A percentile compares a stretch with the other conserved stretches of the same genome.
Evolutionary conservation across 2,329 filamentous ascomycete species (phyloP).

Genomic region (Trichoderma sp.): DNA sequence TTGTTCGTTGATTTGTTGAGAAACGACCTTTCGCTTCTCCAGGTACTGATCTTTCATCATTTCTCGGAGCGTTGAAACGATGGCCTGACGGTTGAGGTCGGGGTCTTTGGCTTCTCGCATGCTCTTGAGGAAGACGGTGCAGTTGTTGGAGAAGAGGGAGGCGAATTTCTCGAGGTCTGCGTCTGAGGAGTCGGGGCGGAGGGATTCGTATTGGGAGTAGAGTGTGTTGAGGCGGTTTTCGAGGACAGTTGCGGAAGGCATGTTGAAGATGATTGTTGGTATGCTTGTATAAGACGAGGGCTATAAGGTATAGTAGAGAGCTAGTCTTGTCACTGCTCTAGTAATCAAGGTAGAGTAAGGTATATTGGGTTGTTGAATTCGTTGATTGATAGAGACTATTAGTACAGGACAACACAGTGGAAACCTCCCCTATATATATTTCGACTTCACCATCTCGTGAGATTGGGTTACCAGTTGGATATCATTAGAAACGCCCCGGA

Average conservation of each 20-base stretch:
- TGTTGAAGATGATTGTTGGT: neutral
- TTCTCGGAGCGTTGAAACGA: neutral
- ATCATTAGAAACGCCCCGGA: neutral
- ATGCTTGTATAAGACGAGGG: neutral
- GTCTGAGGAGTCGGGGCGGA: neutral
- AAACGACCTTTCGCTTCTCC: neutral
- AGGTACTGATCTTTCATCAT: neutral
- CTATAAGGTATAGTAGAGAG: too few relatives aligned
- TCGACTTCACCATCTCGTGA: neutral
- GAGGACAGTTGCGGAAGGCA: neutral
- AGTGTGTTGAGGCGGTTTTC: neutral
- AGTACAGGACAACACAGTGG: neutral
- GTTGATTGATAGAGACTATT: neutral
- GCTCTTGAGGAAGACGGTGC: neutral
- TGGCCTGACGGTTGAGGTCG: neutral
- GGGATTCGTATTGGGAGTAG: neutral
- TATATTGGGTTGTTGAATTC: neutral
- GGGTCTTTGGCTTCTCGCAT: neutral
- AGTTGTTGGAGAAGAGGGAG: slow-evolving; percentile 1
- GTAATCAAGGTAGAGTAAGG: neutral
- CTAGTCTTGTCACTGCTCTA: neutral
- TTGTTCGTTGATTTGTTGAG: neutral
- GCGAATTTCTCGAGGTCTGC: neutral
- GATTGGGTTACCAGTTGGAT: neutral
- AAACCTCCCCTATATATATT: neutral